A percentile compares a stretch with the other conserved stretches of the same genome.
These are phyloP conservation scores for Pseudocercospora fuligena DNA, from an alignment of 2,329 filamentous ascomycete genomes.

Conservation along the genomic window DNA sequence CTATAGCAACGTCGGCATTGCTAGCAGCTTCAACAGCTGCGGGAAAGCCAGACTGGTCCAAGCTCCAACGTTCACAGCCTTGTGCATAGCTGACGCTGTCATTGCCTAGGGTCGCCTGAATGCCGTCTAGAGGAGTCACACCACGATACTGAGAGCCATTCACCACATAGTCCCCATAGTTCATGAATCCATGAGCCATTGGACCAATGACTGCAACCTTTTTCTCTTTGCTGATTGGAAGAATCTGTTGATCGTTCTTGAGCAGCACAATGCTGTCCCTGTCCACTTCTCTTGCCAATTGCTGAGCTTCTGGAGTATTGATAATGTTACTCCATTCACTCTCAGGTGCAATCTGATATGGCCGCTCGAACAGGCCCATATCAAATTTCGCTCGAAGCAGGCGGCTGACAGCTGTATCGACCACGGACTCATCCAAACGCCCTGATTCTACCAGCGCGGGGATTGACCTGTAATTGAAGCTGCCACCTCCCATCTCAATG, in stretches of 20 bases:
- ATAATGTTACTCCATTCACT: constrained; percentile 63
- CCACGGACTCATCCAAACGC: constrained; percentile 61
- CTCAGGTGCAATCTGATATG: constrained; percentile 63
- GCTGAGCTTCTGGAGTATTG: constrained; percentile 63
- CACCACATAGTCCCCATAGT: constrained; percentile 77
- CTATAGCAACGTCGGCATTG: constrained; percentile 71
- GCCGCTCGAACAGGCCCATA: constrained; percentile 72
- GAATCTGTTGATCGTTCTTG: constrained; percentile 69
- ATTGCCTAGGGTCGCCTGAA: constrained; percentile 61
- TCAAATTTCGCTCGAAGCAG: constrained; percentile 71
- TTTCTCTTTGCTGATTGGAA: constrained; percentile 68
- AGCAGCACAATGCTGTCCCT: constrained; percentile 73
- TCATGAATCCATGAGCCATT: constrained; percentile 74
- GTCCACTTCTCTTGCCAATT: constrained; percentile 67
- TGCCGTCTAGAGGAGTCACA: constrained; percentile 72
- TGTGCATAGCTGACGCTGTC: constrained; percentile 69
- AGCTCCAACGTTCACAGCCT: constrained; percentile 75
- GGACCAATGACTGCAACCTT: constrained; percentile 75
- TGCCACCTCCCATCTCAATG: constrained; percentile 77
- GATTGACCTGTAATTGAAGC: constrained; percentile 71
- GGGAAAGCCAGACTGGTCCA: constrained; percentile 68
- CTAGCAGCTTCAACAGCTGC: constrained; percentile 69
- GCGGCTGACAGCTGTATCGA: constrained; percentile 70
- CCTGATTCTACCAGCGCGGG: constrained; percentile 67
- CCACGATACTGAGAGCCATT: constrained; percentile 67